A percentile compares a stretch with the other conserved stretches of the same genome.
phyloP scores from a whole-genome alignment of 192 early-diverging fungal genomes.

The Coemansia javaensis region DNA sequence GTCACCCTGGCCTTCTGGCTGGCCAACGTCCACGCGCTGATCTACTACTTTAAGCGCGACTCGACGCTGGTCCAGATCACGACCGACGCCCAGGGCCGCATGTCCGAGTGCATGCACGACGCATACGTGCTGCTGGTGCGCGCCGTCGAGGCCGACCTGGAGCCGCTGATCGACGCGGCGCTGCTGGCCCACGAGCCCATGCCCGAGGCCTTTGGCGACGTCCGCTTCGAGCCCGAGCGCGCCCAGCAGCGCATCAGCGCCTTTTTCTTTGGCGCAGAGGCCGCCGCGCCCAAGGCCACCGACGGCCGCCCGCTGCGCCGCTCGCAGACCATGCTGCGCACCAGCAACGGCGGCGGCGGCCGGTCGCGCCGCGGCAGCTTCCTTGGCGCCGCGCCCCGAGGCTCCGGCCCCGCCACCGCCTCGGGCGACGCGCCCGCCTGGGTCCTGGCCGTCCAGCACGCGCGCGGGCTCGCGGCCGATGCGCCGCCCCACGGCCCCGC shows the following conservation, averaged over 20 bases:
- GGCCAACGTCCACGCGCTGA: constrained; percentile 73
- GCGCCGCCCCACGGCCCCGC: neutral
- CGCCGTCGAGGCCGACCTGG: constrained; percentile 62
- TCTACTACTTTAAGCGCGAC: constrained; percentile 88
- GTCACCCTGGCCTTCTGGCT: constrained; percentile 77
- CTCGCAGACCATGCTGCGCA: constrained; percentile 29
- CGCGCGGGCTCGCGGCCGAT: constrained; percentile 3
- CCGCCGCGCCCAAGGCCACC: constrained; percentile 26
- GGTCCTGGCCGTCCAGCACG: constrained; percentile 27
- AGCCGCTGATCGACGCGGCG: constrained; percentile 60
- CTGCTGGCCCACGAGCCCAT: constrained; percentile 70
- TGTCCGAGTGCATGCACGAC: constrained; percentile 78
- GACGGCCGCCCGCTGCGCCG: constrained; percentile 47
- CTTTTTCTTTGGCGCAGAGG: constrained; percentile 41
- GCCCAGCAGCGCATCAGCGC: constrained; percentile 41
- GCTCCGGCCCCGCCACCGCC: constrained; percentile 23
- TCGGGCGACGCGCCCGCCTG: constrained; percentile 29
- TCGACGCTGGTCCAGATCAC: constrained; percentile 63
- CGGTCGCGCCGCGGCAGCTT: constrained; percentile 37
- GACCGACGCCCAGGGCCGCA: constrained; percentile 66
- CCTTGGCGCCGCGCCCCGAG: constrained; percentile 3
- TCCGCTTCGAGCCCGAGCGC: constrained; percentile 41
- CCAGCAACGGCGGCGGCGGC: constrained; percentile 12
- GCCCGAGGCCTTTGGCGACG: constrained; percentile 54
- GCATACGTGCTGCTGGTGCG: constrained; percentile 60